Evolutionary conservation across 2,329 filamentous ascomycete species (phyloP), one percentile per base, ranked within the genome.

Genomic region (Sporothrix curviconia): DNA sequence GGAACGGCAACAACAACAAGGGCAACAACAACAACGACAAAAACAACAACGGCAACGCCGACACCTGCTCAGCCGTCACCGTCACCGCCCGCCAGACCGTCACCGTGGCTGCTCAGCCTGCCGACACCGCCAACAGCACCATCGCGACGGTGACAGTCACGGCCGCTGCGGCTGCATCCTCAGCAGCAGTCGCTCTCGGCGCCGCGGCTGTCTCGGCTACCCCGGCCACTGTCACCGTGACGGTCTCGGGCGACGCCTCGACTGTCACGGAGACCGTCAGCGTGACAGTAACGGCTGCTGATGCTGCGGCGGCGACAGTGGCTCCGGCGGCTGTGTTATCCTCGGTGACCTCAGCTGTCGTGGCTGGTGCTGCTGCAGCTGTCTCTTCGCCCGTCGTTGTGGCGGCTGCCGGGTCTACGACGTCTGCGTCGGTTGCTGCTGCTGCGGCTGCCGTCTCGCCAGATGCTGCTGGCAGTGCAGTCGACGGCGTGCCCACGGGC

Each of bases 91-190:
- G 24, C 25, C 54, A 40, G 60, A 75, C 71, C 30, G 65, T 73
- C 17, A 74, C 72, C 11, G 67, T 71, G n/a, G 64, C 63, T 8
- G 67, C 60, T 15, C 61, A 43, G 7, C 42, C 42, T 5, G 43
- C 49, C 7, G 32, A 50, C 14, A 19, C 19, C 8, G 32, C 11
- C 42, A 59, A 59, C 44, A 12, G 12, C 12, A 56, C 57, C 4
- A 37, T 22, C 8, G 30, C 44, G 4, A 43, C 30, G 1, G 32
- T 22, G n/a, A 15, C 25, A 15, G 46, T 5, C n/a, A 30, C 30
- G 7, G n/a, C 14, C 14, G 56, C n/a, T 28, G 15, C 50, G 5
- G 50, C 7, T 2, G 15, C 36, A 1, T 32, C 49, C 4, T 46
- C 51, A 9, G 57, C 57, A n/a, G 22, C 44, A 7, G 49, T 54